These are phyloP conservation scores for Eucalyptus shirleyi DNA, from an alignment of 345 rosid genomes.

Conservation along the genomic window DNA sequence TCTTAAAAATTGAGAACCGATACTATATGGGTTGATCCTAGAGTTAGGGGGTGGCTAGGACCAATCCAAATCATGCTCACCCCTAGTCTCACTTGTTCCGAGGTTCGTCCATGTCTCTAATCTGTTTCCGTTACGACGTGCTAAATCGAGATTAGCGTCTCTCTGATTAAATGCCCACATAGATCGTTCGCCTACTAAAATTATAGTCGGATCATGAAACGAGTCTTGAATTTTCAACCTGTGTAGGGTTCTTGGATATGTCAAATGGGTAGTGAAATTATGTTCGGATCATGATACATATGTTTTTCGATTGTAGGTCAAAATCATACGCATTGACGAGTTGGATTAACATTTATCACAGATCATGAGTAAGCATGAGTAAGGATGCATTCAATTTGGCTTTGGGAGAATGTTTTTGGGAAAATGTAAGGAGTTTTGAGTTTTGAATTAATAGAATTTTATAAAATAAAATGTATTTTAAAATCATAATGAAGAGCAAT, in stretches of 20 bases:
- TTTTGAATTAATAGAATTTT: too few species aligned
- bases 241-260: background rate
- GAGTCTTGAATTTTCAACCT: background rate
- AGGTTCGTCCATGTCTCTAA: background rate
- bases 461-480: fast-evolving
- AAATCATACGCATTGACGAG: fast-evolving
- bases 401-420: fast-evolving
- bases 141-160: background rate
- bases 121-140: background rate
- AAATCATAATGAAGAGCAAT: fast-evolving
- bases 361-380: too few species aligned
- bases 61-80: too few species aligned
- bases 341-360: fast-evolving
- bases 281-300: too few species aligned
- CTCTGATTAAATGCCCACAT: background rate
- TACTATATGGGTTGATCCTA: too few species aligned
- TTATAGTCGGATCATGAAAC: fast-evolving
- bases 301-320: fast-evolving
- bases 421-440: too few species aligned
- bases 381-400: fast-evolving
- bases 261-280: too few species aligned
- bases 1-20: too few species aligned
- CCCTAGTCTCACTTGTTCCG: background rate
- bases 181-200: background rate
- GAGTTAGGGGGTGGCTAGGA: too few species aligned